phyloP scores from a whole-genome alignment of 345 rosid species.

The Dimocarpus longan region DNA sequence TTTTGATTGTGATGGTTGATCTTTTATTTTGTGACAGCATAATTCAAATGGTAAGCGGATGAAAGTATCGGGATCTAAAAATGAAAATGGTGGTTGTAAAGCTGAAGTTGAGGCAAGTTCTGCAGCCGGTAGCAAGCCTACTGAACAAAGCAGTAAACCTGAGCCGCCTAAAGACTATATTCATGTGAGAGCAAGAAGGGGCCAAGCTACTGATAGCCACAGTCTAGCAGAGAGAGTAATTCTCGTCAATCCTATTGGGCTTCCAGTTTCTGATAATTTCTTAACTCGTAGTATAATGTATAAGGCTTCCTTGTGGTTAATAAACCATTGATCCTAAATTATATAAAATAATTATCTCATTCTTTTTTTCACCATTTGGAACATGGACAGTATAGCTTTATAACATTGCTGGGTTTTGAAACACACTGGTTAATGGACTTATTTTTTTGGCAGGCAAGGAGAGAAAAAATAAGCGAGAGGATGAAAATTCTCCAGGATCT shows the following conservation, averaged over 20 bases:
- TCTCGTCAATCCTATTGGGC: conserved; percentile 22
- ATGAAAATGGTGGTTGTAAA: conserved; percentile 55
- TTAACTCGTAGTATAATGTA: background rate
- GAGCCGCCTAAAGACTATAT: conserved; percentile 91
- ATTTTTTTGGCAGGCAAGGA: conserved; percentile 68
- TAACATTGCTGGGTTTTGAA: background rate
- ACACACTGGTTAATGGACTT: background rate
- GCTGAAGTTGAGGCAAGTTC: conserved; percentile 72
- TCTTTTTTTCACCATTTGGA: background rate
- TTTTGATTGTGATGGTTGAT: conserved; percentile 3
- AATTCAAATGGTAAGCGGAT: conserved; percentile 61
- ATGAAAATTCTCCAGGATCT: conserved; percentile 97
- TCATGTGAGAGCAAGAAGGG: conserved; percentile 97
- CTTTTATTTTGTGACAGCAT: conserved; percentile 41
- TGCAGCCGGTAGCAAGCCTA: conserved; percentile 51
- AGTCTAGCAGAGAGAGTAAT: conserved; percentile 96
- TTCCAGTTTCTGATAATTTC: background rate
- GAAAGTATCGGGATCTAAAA: conserved; percentile 47
- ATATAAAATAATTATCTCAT: background rate
- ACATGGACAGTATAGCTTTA: background rate
- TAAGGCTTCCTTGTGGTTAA: background rate
- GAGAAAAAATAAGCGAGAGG: conserved; percentile 95
- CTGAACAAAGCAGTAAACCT: conserved; percentile 55
- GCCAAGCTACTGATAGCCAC: conserved; percentile 98
- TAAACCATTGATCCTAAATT: background rate